Evolutionary conservation across 1,139 yeast species (phyloP).

Genomic region (Sugiyamaella xylanicola): DNA sequence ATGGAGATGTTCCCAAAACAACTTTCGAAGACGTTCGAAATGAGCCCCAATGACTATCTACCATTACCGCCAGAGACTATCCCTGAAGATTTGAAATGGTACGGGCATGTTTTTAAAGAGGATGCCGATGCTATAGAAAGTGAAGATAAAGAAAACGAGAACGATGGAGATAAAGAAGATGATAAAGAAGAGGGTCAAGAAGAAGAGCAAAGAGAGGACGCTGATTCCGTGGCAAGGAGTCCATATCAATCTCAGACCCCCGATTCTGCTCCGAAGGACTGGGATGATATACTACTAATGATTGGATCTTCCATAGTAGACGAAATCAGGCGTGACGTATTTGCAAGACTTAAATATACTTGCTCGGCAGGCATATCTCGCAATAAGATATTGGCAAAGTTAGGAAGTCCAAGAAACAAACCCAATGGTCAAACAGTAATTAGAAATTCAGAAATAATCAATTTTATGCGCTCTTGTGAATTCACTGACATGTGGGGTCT

Average conservation of each 20-base stretch:
- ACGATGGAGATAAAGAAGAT: slow-evolving; percentile 32
- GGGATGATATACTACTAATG: slow-evolving; percentile 80
- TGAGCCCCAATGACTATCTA: slow-evolving; percentile 32
- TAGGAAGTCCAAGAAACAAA: slow-evolving; percentile 84
- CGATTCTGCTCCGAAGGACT: slow-evolving; percentile 49
- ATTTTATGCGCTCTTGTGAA: slow-evolving; percentile 62
- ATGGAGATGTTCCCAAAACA: slow-evolving; percentile 44
- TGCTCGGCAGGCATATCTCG: slow-evolving; percentile 88
- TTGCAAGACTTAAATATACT: slow-evolving; percentile 66
- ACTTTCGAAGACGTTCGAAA: slow-evolving; percentile 29
- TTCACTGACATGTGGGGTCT: slow-evolving; percentile 81
- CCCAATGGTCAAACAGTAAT: slow-evolving; percentile 87
- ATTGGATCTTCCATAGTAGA: slow-evolving; percentile 64
- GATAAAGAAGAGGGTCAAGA: too few species aligned
- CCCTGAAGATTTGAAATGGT: slow-evolving; percentile 43
- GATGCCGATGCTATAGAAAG: slow-evolving; percentile 25
- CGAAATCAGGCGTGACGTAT: slow-evolving; percentile 57
- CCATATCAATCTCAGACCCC: slow-evolving; percentile 6
- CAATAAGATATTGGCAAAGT: slow-evolving; percentile 75
- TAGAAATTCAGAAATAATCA: slow-evolving; percentile 49
- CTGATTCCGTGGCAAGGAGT: too few species aligned
- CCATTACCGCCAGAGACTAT: slow-evolving; percentile 42
- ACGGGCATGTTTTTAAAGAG: slow-evolving; percentile 32
- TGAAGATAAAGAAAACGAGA: slow-evolving; percentile 24
- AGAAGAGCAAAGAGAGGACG: too few species aligned